Conservation (phyloP, 2,329 filamentous ascomycete species). For the Ilyonectria robusta region DNA sequence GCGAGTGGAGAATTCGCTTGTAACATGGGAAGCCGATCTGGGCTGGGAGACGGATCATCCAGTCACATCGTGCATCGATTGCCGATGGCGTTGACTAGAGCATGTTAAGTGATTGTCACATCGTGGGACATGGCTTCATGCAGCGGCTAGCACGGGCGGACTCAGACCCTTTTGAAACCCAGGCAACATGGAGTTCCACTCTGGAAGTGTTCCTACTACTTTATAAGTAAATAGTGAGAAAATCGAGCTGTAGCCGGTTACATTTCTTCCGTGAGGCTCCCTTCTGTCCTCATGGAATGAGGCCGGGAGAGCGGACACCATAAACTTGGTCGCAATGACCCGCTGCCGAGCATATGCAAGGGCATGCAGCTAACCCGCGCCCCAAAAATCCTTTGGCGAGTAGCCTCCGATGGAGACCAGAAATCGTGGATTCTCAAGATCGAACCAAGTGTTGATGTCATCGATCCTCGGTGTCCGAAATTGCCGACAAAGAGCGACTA, state of each 20-base stretch:
- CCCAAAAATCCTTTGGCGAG: not conserved
- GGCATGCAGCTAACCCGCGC: not conserved
- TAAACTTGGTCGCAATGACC: not conserved
- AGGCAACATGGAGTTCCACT: too few relatives aligned
- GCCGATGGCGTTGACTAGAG: not conserved
- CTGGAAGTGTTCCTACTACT: too few relatives aligned
- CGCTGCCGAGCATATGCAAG: not conserved
- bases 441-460: slow-evolving; percentile 38
- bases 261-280: not conserved
- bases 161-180: not conserved
- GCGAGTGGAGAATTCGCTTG: not conserved
- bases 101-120: not conserved
- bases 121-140: not conserved
- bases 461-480: slow-evolving; percentile 27
- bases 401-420: slow-evolving; percentile 11
- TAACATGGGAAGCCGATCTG: not conserved
- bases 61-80: not conserved
- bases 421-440: slow-evolving; percentile 20
- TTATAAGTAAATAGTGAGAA: too few relatives aligned
- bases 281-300: not conserved
- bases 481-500: not conserved
- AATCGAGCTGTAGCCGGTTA: not conserved
- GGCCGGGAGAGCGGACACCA: not conserved
- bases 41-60: not conserved
- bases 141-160: not conserved